phyloP scores from a whole-genome alignment of 2,329 filamentous ascomycete genomes.

The Xylariaceae sp. region DNA sequence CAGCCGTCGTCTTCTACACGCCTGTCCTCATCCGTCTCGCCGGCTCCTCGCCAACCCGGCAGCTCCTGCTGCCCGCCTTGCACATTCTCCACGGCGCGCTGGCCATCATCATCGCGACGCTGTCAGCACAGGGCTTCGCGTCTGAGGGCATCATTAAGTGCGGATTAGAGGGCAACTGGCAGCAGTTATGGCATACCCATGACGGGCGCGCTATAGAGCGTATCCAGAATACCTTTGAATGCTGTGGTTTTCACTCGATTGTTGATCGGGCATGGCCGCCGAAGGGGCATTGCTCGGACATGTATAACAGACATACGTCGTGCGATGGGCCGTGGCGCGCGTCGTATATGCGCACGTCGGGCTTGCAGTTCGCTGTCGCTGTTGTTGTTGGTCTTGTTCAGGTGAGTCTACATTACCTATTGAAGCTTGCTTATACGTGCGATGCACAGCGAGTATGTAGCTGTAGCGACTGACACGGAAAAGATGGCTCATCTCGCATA shows the following conservation, averaged over 20 bases:
- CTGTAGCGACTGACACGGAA: constrained; percentile 21
- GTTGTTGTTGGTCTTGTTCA: constrained; percentile 51
- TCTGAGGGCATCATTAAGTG: constrained; percentile 42
- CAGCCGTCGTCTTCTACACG: constrained; percentile 26
- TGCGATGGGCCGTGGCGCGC: constrained; percentile 55
- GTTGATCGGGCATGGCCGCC: constrained; percentile 57
- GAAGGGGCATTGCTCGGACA: constrained; percentile 37
- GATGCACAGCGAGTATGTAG: constrained; percentile 8
- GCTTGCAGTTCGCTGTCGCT: constrained; percentile 51
- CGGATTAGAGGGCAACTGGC: constrained; percentile 53
- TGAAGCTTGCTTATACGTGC: too few relatives aligned
- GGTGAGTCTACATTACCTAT: constrained; percentile 35
- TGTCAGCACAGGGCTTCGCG: constrained; percentile 33
- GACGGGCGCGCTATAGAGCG: constrained; percentile 45
- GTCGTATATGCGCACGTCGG: constrained; percentile 48
- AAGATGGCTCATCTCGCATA: constrained; percentile 29
- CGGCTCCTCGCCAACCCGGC: constrained; percentile 9
- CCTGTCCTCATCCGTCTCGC: constrained; percentile 16
- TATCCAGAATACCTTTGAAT: constrained; percentile 62
- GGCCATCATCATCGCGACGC: constrained; percentile 41
- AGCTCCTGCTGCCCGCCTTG: constrained; percentile 32
- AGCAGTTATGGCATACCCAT: constrained; percentile 45
- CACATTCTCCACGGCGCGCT: constrained; percentile 41
- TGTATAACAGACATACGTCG: constrained; percentile 40
- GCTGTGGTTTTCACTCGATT: constrained; percentile 58